Percentiles rank a stretch among this genome's conserved stretches.
Conservation (phyloP, 129 eudicot species). For the Flaveria ramosissima region DNA sequence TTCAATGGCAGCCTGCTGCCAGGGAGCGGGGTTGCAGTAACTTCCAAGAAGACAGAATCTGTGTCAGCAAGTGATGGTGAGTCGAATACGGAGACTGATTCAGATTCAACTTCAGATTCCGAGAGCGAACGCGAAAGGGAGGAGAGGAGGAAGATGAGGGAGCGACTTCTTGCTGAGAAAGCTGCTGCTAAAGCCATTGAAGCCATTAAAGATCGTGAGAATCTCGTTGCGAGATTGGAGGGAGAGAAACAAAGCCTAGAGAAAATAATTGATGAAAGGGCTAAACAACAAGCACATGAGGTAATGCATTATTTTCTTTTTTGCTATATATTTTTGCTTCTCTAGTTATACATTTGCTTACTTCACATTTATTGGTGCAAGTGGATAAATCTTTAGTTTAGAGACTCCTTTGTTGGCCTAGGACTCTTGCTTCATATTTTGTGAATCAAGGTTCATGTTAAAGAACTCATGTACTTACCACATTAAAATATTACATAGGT, state of each 20-base stretch:
- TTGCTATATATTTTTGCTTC: neutral
- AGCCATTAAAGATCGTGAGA: constrained; percentile 84
- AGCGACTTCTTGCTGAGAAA: constrained; percentile 74
- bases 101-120: constrained; percentile 68
- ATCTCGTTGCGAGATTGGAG: constrained; percentile 83
- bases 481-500: constrained; percentile 1
- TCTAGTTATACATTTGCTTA: constrained; percentile 13
- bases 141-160: constrained; percentile 75
- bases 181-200: constrained; percentile 91
- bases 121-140: constrained; percentile 84
- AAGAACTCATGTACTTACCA: neutral
- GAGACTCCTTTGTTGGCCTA: neutral
- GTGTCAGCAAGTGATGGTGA: constrained; percentile 55
- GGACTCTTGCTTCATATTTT: neutral
- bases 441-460: neutral
- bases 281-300: constrained; percentile 91
- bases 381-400: neutral
- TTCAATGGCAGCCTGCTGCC: constrained; percentile 19
- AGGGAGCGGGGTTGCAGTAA: constrained; percentile 22
- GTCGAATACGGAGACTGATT: constrained; percentile 65
- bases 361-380: neutral
- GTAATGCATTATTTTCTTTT: constrained; percentile 36
- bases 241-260: constrained; percentile 98
- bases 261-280: constrained; percentile 88
- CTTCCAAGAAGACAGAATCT: constrained; percentile 42